Percentiles rank a stretch among this genome's conserved stretches.
phyloP scores from a whole-genome alignment of 2,329 filamentous ascomycete species.

The Parastagonospora nodorum region DNA sequence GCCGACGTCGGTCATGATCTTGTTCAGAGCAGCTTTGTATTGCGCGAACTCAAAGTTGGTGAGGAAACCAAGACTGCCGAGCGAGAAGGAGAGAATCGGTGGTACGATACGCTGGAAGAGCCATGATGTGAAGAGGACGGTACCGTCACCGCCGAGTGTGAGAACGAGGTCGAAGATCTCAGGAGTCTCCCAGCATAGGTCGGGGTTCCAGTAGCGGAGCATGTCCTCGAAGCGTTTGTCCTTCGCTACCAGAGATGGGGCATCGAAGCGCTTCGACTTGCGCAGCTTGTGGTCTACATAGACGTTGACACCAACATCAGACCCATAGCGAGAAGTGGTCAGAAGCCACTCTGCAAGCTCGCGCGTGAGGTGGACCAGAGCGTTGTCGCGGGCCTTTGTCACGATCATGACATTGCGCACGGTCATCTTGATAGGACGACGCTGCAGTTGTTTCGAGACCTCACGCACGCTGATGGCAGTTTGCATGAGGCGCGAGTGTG shows the following conservation, averaged over 20 bases:
- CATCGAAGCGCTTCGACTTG: slow-evolving; percentile 85
- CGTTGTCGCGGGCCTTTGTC: slow-evolving; percentile 95
- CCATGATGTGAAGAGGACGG: slow-evolving; percentile 87
- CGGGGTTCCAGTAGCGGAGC: slow-evolving; percentile 95
- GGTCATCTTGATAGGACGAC: slow-evolving; percentile 87
- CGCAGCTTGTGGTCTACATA: slow-evolving; percentile 97
- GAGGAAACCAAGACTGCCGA: slow-evolving; percentile 85
- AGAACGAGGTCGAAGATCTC: slow-evolving; percentile 96
- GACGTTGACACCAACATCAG: slow-evolving; percentile 88
- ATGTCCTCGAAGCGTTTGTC: slow-evolving; percentile 79
- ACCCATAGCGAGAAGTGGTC: slow-evolving; percentile 85
- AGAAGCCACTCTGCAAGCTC: slow-evolving; percentile 89
- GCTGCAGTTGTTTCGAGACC: slow-evolving; percentile 92
- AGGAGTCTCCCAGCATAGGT: slow-evolving; percentile 90
- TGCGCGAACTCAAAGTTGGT: slow-evolving; percentile 86
- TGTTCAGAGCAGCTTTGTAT: slow-evolving; percentile 85
- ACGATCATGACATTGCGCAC: slow-evolving; percentile 98
- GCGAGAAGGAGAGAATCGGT: slow-evolving; percentile 80
- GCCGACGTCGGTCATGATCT: slow-evolving; percentile 89
- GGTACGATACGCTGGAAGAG: slow-evolving; percentile 90
- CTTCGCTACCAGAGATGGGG: slow-evolving; percentile 71
- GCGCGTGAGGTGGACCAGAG: slow-evolving; percentile 84
- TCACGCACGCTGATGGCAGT: slow-evolving; percentile 94
- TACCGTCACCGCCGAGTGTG: slow-evolving; percentile 84
- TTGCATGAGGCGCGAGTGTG: slow-evolving; percentile 90